phyloP scores from a whole-genome alignment of 2,329 filamentous ascomycete species.

The Fusarium graminum region DNA sequence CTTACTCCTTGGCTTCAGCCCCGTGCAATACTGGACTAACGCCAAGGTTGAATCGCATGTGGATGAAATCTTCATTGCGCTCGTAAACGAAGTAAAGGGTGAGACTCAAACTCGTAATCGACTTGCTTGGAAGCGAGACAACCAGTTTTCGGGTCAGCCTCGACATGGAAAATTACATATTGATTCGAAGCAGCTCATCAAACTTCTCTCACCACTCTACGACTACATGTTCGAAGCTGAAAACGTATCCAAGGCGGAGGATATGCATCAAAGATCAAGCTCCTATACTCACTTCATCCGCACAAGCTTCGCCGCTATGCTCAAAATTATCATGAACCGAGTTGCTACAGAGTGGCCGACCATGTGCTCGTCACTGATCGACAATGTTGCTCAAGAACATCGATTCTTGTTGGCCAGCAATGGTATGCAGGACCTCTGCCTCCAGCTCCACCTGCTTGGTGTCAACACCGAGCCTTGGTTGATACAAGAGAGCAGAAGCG shows the following conservation, averaged over 20 bases:
- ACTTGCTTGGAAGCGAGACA: slow-evolving; percentile 55
- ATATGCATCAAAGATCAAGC: slow-evolving; percentile 14
- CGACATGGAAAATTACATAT: slow-evolving; percentile 50
- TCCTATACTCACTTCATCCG: slow-evolving; percentile 54
- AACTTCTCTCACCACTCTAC: slow-evolving; percentile 59
- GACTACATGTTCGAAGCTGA: slow-evolving; percentile 61
- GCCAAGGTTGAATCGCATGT: slow-evolving; percentile 56
- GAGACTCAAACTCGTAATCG: slow-evolving; percentile 49
- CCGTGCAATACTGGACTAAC: slow-evolving; percentile 66
- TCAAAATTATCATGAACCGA: slow-evolving; percentile 54
- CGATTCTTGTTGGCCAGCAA: slow-evolving; percentile 50
- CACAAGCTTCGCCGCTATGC: slow-evolving; percentile 56
- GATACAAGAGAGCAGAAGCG: slow-evolving; percentile 35
- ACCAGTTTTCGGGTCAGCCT: slow-evolving; percentile 48
- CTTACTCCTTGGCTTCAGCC: slow-evolving; percentile 64
- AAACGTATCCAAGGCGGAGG: slow-evolving; percentile 44
- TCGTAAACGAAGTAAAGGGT: slow-evolving; percentile 23
- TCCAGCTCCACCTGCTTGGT: slow-evolving; percentile 55
- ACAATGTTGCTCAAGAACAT: slow-evolving; percentile 51
- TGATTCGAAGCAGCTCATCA: slow-evolving; percentile 55
- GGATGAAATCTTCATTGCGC: slow-evolving; percentile 55
- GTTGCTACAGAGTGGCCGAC: slow-evolving; percentile 54
- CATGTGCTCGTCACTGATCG: slow-evolving; percentile 50
- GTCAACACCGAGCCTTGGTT: slow-evolving; percentile 53
- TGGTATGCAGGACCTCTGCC: slow-evolving; percentile 53